These are phyloP conservation scores for Hysterium pulicare DNA, from an alignment of 2,329 filamentous ascomycete genomes.

Conservation along the genomic window DNA sequence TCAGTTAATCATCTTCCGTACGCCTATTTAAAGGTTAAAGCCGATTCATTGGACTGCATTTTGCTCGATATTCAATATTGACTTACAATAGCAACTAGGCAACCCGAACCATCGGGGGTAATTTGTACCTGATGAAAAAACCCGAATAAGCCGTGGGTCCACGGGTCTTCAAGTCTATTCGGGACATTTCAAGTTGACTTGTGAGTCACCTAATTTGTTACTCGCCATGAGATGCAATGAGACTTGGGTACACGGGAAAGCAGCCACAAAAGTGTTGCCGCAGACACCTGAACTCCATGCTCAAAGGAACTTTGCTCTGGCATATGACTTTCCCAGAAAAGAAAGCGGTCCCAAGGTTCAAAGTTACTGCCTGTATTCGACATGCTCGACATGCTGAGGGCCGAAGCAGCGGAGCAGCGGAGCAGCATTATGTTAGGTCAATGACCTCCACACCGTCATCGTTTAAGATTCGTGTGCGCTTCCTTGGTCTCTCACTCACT, in stretches of 20 bases:
- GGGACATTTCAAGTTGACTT: too few relatives aligned
- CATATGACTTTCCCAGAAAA: background rate
- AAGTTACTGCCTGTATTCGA: background rate
- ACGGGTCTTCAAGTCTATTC: too few relatives aligned
- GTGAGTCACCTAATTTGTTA: too few relatives aligned
- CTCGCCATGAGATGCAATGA: too few relatives aligned
- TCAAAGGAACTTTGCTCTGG: background rate
- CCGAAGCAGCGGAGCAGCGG: too few relatives aligned
- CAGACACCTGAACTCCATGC: background rate
- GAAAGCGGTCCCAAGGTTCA: background rate
- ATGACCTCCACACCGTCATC: background rate
- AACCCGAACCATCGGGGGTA: too few relatives aligned
- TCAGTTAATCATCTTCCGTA: background rate
- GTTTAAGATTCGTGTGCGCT: conserved; percentile 42
- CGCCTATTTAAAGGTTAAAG: background rate
- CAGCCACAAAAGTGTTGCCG: background rate
- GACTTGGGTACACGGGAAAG: background rate
- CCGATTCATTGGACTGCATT: background rate
- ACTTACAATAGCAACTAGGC: too few relatives aligned
- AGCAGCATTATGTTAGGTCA: conserved; percentile 2
- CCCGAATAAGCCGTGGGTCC: too few relatives aligned
- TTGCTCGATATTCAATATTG: too few relatives aligned
- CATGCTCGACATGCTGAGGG: background rate
- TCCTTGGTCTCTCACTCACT: conserved; percentile 1
- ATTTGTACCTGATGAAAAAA: too few relatives aligned